These are phyloP conservation scores for Thalassiosira exigua DNA, from an alignment of 352 stramenopile genomes.

Conservation along the genomic window DNA sequence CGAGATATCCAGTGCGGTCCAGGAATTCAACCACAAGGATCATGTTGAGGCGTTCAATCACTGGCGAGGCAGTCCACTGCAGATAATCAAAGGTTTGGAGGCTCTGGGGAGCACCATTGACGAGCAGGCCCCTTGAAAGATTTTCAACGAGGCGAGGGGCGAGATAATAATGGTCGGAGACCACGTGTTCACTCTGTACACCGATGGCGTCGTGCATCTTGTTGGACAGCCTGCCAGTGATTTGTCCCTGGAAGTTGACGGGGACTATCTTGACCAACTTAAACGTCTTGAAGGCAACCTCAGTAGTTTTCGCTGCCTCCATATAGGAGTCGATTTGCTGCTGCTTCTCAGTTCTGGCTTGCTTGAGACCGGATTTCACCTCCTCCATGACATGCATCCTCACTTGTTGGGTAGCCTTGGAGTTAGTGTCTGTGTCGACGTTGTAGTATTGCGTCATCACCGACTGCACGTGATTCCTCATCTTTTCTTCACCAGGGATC, in stretches of 20 bases:
- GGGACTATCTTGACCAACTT: slow-evolving; percentile 2
- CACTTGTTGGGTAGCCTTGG: too few relatives aligned
- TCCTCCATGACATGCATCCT: too few relatives aligned
- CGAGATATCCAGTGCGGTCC: background rate
- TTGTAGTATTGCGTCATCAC: background rate
- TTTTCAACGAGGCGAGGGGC: background rate
- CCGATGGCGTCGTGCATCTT: slow-evolving; percentile 4
- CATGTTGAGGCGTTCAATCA: background rate
- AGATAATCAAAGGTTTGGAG: background rate
- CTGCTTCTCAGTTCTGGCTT: too few relatives aligned
- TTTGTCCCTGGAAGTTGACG: background rate
- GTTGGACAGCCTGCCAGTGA: background rate
- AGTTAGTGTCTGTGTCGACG: too few relatives aligned
- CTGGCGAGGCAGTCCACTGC: background rate
- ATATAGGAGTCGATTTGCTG: background rate
- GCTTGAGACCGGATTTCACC: too few relatives aligned
- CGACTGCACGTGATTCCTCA: background rate
- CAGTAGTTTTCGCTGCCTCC: background rate
- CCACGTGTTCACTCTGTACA: background rate
- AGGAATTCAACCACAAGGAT: slow-evolving; percentile 1
- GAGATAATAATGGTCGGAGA: slow-evolving; percentile 1
- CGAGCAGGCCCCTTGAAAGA: background rate
- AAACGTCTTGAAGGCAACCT: background rate
- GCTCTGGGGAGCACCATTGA: background rate
- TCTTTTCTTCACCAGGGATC: background rate